These are phyloP conservation scores for Gossypium mustelinum DNA, from an alignment of 345 rosid genomes.

Conservation along the genomic window DNA sequence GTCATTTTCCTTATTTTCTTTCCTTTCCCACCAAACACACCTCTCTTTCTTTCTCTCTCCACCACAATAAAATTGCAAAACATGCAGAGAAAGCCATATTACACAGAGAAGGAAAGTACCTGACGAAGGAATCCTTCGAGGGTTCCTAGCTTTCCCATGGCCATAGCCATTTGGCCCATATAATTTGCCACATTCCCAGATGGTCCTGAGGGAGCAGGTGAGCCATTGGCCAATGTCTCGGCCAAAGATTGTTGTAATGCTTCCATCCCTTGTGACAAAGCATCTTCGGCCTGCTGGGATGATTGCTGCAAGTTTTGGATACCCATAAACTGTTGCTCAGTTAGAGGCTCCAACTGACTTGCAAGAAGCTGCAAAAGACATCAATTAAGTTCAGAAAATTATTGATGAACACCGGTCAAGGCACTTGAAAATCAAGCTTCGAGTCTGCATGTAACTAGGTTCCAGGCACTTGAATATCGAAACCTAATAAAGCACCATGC, in stretches of 20 bases:
- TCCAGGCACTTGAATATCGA: neutral
- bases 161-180: conserved; percentile 99
- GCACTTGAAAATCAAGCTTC: neutral
- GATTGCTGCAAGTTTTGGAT: conserved; percentile 78
- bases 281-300: conserved; percentile 92
- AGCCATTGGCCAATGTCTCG: conserved; percentile 75
- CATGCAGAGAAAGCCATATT: no score
- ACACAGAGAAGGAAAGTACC: conserved; percentile 31
- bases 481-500: neutral
- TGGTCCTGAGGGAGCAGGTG: conserved; percentile 57
- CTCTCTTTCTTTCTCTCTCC: no score
- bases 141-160: conserved; percentile 94
- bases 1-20: no score
- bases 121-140: conserved; percentile 81
- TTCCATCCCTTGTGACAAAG: conserved; percentile 93
- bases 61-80: no score
- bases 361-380: conserved; percentile 59
- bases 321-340: conserved; percentile 70
- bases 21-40: no score
- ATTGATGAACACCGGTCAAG: neutral
- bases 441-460: neutral
- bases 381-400: conserved; percentile 10
- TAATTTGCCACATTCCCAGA: conserved; percentile 85
- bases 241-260: conserved; percentile 82
- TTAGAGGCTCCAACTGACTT: conserved; percentile 85